Conservation (phyloP, 495 filamentous ascomycete genomes). For the Aspergillus kassunensis region DNA sequence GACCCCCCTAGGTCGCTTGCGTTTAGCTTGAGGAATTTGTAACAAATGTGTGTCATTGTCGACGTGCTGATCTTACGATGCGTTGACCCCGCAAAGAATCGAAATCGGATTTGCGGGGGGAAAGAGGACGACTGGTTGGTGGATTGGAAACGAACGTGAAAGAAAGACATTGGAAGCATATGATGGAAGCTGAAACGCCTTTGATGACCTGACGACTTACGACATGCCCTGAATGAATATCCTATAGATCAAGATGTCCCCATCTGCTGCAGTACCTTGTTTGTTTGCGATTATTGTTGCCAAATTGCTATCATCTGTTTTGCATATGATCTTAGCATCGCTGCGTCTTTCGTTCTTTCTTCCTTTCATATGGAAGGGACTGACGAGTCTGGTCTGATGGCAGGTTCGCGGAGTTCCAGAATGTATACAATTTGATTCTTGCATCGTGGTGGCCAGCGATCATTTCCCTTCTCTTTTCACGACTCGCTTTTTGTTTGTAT, state of each 20-base stretch:
- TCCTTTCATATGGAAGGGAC: too few relatives aligned
- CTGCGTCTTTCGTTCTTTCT: too few relatives aligned
- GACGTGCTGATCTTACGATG: not conserved
- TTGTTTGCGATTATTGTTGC: constrained; percentile 4
- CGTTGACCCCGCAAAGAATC: too few relatives aligned
- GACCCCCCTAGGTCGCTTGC: constrained; percentile 15
- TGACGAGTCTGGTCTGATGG: constrained; percentile 9
- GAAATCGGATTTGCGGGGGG: not conserved
- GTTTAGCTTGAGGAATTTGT: constrained; percentile 11
- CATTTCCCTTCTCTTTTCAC: not conserved
- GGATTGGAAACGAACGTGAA: too few relatives aligned
- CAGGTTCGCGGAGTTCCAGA: constrained; percentile 7
- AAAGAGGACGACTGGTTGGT: not conserved
- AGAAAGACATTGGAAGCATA: too few relatives aligned
- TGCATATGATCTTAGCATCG: too few relatives aligned
- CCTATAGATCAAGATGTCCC: constrained; percentile 22
- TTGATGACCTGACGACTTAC: constrained; percentile 23
- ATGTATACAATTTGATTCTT: constrained; percentile 7
- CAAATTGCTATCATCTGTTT: too few relatives aligned
- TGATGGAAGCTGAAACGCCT: not conserved
- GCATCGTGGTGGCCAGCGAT: constrained; percentile 11
- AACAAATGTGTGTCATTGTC: not conserved
- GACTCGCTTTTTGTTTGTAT: not conserved
- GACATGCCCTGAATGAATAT: constrained; percentile 21
- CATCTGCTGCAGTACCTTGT: not conserved